A percentile compares a stretch with the other conserved stretches of the same genome.
Conservation (phyloP, 108 stramenopile genomes). For the Cyclotella sp. region DNA sequence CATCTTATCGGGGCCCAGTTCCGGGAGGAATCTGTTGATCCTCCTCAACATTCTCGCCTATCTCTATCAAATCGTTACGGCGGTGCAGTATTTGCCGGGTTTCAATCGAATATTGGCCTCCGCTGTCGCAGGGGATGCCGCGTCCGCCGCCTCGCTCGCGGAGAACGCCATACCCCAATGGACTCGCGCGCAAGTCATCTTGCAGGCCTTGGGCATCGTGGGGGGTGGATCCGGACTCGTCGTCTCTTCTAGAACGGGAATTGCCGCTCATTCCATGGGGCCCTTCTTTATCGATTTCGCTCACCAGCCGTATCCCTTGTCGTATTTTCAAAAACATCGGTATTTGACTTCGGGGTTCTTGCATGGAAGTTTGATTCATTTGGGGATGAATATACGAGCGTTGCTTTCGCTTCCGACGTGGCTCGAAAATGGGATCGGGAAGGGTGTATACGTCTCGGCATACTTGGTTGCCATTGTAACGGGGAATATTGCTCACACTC, state of each 20-base stretch:
- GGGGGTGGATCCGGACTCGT: conserved; percentile 42
- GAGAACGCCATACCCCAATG: conserved; percentile 53
- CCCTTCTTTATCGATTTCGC: conserved; percentile 62
- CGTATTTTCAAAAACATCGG: conserved; percentile 66
- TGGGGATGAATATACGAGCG: conserved; percentile 63
- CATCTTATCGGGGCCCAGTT: conserved; percentile 28
- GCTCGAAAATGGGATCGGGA: conserved; percentile 65
- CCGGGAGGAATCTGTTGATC: conserved; percentile 49
- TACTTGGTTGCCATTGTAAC: conserved; percentile 67
- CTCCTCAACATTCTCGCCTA: conserved; percentile 55
- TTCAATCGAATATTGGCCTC: conserved; percentile 65
- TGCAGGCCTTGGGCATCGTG: conserved; percentile 38
- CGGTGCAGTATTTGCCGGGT: conserved; percentile 52
- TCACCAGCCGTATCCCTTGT: conserved; percentile 53
- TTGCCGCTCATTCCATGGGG: conserved; percentile 58
- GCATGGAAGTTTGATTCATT: conserved; percentile 72
- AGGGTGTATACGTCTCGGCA: conserved; percentile 68
- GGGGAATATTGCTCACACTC: conserved; percentile 66
- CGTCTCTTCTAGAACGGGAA: conserved; percentile 25
- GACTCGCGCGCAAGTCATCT: conserved; percentile 33
- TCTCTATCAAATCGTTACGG: conserved; percentile 66
- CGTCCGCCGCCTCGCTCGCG: conserved; percentile 33
- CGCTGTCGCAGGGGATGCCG: conserved; percentile 41
- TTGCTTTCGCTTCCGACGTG: conserved; percentile 63
- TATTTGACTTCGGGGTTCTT: conserved; percentile 80